Conservation (phyloP, 2,329 filamentous ascomycete species). For the Pezicula rhizophila region DNA sequence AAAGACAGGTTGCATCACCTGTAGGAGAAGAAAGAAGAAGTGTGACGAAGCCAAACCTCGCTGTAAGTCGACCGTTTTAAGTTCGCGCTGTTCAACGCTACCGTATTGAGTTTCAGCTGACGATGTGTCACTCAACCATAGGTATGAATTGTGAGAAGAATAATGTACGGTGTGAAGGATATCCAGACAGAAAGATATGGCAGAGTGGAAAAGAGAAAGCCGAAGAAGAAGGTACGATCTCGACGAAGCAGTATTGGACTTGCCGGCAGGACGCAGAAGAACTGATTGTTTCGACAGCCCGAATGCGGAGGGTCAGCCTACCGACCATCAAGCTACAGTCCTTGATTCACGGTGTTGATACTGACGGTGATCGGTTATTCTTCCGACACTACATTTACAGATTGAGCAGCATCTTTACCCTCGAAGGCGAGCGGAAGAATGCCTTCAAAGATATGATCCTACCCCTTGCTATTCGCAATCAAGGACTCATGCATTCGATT, state of each 20-base stretch:
- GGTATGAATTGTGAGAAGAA: slow-evolving; percentile 90
- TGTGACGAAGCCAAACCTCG: slow-evolving; percentile 63
- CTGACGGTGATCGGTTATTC: slow-evolving; percentile 70
- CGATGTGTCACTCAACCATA: slow-evolving; percentile 27
- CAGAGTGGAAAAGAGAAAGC: slow-evolving; percentile 71
- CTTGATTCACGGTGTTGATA: slow-evolving; percentile 78
- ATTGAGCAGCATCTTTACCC: slow-evolving; percentile 73
- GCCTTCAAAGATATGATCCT: slow-evolving; percentile 81
- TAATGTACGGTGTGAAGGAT: slow-evolving; percentile 84
- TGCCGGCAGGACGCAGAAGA: slow-evolving; percentile 15
- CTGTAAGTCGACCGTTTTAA: slow-evolving; percentile 44
- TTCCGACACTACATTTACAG: slow-evolving; percentile 78
- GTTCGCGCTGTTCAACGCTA: neutral
- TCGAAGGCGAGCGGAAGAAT: slow-evolving; percentile 71
- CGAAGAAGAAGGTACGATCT: slow-evolving; percentile 55
- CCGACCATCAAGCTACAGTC: slow-evolving; percentile 53
- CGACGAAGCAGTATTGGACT: slow-evolving; percentile 3
- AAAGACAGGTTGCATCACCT: slow-evolving; percentile 64
- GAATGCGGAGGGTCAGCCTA: slow-evolving; percentile 41
- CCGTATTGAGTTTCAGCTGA: slow-evolving; percentile 13
- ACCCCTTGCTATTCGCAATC: slow-evolving; percentile 72
- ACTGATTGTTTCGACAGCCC: slow-evolving; percentile 36
- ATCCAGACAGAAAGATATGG: slow-evolving; percentile 82
- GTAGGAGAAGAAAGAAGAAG: slow-evolving; percentile 65
- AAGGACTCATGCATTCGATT: slow-evolving; percentile 85